Percentiles rank a stretch among this genome's conserved stretches.
phyloP scores from a whole-genome alignment of 169 alveolate genomes.

The Eimeria necatrix region DNA sequence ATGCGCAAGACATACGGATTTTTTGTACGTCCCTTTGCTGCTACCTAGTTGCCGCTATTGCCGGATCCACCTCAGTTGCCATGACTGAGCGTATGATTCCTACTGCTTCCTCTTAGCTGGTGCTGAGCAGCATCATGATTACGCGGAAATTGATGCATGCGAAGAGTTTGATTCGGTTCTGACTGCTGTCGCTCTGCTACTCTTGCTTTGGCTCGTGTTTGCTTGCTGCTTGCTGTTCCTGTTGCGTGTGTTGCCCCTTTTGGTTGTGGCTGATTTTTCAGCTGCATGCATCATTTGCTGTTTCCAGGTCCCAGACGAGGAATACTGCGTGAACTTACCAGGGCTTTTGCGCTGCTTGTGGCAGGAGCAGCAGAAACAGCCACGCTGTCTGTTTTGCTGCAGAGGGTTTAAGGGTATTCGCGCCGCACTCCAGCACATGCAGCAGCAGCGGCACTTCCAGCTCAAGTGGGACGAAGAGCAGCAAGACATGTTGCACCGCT shows the following conservation, averaged over 20 bases:
- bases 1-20: conserved; percentile 49
- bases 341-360: conserved; percentile 53
- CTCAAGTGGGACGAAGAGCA: conserved; percentile 71
- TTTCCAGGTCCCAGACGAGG: conserved; percentile 62
- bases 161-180: no score
- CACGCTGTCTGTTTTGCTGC: conserved; percentile 68
- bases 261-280: neutral
- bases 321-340: conserved; percentile 44
- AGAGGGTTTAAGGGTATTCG: conserved; percentile 36
- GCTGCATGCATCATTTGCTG: neutral
- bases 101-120: neutral
- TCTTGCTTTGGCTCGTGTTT: neutral
- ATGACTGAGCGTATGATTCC: neutral
- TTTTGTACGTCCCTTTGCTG: conserved; percentile 1
- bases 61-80: neutral
- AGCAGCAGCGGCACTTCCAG: conserved; percentile 76
- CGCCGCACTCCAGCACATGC: conserved; percentile 74
- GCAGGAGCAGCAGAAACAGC: conserved; percentile 76
- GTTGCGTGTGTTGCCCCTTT: conserved; percentile 12
- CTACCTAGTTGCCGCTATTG: neutral
- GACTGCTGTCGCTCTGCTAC: neutral
- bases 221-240: neutral
- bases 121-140: neutral
- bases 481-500: conserved; percentile 41
- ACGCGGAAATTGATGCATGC: no score